Base-by-base conservation (phyloP, 768 basidiomycete genomes). In the Boletus sp. region DNA sequence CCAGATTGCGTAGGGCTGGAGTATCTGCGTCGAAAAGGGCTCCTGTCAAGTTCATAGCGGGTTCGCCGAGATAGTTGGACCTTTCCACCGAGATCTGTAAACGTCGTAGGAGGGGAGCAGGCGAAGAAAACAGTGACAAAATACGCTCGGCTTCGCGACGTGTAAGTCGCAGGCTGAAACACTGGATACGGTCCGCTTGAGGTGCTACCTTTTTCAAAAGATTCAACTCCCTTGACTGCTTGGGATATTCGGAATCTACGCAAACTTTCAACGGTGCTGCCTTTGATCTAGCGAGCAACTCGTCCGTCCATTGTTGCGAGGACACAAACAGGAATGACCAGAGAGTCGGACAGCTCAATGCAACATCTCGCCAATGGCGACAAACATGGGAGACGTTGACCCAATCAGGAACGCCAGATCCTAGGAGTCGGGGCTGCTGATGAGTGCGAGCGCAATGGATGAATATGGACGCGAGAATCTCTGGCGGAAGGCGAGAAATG, bases 221-320 rank as follows among this genome's bases (percentile, higher is more conserved):
- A 68, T 69, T 7, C 64, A 52, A 55, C 63, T 70, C 33, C 63
- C 54, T 42, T 69, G 45, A 55, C 61, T 59, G 29, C 62, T 68
- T 55, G 20, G 50, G 64, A 69, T 50, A 77, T 55, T 44, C 66
- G 55, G 24, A 77, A 65, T 68, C 64, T 4, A 50, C 30, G 37
- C 50, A n/a, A 32, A 70, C 48, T 35, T 55, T 56, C 41, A 70
- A 44, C 33, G 73, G 69, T 15, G 73, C 73, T 65, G 66, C 73
- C 60, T 78, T 80, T 4, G 81, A 82, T 20, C 80, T 72, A 36
- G 62, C 65, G 28, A 82, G 57, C 71, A 81, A 76, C 61, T 77
- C 78, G 52, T 74, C 68, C 17, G 72, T 73, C 75, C 76, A 78
- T 32, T 57, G 60, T 9, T 67, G 70, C 28, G 68, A 70, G 10